Percentiles rank a stretch among this genome's conserved stretches.
Evolutionary conservation across 192 early-diverging fungal genomes (phyloP).

Genomic region (Podila minutissima): DNA sequence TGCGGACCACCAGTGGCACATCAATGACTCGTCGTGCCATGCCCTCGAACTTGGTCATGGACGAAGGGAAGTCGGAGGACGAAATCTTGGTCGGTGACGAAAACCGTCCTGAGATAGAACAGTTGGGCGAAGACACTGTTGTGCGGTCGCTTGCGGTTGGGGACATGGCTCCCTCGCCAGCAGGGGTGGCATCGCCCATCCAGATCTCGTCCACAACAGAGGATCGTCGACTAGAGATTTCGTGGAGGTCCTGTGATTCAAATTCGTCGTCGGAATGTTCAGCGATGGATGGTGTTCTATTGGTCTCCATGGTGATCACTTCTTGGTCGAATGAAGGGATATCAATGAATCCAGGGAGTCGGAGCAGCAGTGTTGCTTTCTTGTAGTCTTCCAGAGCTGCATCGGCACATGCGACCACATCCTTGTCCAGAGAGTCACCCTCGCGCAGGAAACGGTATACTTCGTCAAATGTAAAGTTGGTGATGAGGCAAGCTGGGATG

Average conservation of each 20-base stretch:
- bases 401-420: constrained; percentile 42
- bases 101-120: constrained; percentile 6
- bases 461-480: constrained; percentile 68
- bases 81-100: constrained; percentile 1
- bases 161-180: constrained; percentile 28
- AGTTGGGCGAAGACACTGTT: constrained; percentile 24
- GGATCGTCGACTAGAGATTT: background rate
- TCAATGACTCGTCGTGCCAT: constrained; percentile 56
- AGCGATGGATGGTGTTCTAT: constrained; percentile 15
- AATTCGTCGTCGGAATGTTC: constrained; percentile 8
- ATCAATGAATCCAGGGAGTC: constrained; percentile 59
- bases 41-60: constrained; percentile 18
- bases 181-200: constrained; percentile 29
- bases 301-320: constrained; percentile 16
- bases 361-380: constrained; percentile 56
- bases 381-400: constrained; percentile 53
- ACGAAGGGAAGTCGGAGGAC: constrained; percentile 15
- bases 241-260: background rate
- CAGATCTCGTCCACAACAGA: constrained; percentile 15
- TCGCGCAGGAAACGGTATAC: constrained; percentile 62
- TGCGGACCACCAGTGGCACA: constrained; percentile 63
- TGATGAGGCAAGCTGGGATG: constrained; percentile 60
- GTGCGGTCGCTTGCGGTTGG: constrained; percentile 21
- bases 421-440: constrained; percentile 57
- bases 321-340: constrained; percentile 62